Percentiles rank a stretch among this genome's conserved stretches.
Conservation (phyloP, 495 filamentous ascomycete species). For the Hypoxylon perforatum region DNA sequence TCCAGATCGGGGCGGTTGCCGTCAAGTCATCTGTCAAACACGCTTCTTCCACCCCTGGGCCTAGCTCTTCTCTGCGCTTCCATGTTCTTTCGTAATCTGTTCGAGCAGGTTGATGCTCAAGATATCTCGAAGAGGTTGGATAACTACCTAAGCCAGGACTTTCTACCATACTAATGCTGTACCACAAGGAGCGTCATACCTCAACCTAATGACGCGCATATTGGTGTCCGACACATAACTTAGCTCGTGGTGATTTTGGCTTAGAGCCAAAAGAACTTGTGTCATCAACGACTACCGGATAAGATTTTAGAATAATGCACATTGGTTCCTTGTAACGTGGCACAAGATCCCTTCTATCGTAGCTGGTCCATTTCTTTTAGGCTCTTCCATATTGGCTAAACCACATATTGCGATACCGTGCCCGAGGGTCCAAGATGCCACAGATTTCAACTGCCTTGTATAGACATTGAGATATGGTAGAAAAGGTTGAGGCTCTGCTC, state of each 20-base stretch:
- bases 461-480: not conserved
- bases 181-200: slow-evolving; percentile 17
- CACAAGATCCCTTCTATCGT: slow-evolving; percentile 34
- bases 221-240: slow-evolving; percentile 8
- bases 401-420: slow-evolving; percentile 7
- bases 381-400: slow-evolving; percentile 15
- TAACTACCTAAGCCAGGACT: slow-evolving; percentile 4
- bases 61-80: slow-evolving; percentile 9
- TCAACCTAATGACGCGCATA: slow-evolving; percentile 16
- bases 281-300: slow-evolving; percentile 12
- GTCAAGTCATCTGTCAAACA: slow-evolving; percentile 39
- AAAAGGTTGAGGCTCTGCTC: slow-evolving; percentile 28
- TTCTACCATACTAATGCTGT: slow-evolving; percentile 8
- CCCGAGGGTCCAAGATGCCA: slow-evolving; percentile 11
- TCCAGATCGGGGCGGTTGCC: slow-evolving; percentile 39
- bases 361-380: slow-evolving; percentile 25
- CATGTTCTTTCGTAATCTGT: slow-evolving; percentile 27
- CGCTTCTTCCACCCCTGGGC: slow-evolving; percentile 19
- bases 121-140: slow-evolving; percentile 6
- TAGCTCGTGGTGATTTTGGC: not conserved
- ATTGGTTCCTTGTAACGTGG: slow-evolving; percentile 30
- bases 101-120: not conserved
- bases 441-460: slow-evolving; percentile 3
- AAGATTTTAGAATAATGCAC: slow-evolving; percentile 18
- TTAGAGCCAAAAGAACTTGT: slow-evolving; percentile 4